Conservation (phyloP, 129 eudicot species). For the Mikania micrantha region DNA sequence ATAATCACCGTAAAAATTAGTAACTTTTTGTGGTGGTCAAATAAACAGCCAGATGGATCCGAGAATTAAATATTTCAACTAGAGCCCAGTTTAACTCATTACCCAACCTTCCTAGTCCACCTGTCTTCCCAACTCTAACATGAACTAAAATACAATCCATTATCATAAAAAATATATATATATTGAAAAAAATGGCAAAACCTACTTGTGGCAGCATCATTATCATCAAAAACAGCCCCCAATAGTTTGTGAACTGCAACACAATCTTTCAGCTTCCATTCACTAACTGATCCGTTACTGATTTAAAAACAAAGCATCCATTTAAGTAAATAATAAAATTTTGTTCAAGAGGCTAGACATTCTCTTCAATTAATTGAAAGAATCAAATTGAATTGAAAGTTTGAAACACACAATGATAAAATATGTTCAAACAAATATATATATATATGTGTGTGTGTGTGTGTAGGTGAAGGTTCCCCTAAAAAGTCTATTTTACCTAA, state of each 20-base stretch:
- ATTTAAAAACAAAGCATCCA: constrained; percentile 4
- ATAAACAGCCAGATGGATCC: background rate
- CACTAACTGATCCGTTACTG: constrained; percentile 58
- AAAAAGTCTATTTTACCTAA: too few relatives aligned
- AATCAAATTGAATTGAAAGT: constrained; percentile 1
- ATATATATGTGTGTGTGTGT: too few relatives aligned
- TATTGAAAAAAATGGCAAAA: background rate
- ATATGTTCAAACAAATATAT: background rate
- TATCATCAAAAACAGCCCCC: constrained; percentile 36
- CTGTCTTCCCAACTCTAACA: background rate
- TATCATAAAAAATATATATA: background rate
- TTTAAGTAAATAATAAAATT: background rate
- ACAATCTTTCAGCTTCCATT: constrained; percentile 72
- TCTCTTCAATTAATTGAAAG: background rate
- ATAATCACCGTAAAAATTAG: background rate
- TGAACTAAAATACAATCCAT: background rate
- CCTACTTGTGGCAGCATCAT: constrained; percentile 73
- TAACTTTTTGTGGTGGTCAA: background rate
- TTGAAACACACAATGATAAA: background rate
- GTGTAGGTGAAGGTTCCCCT: too few relatives aligned
- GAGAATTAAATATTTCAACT: background rate
- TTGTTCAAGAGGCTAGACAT: background rate
- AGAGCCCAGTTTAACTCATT: background rate
- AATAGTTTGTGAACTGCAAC: constrained; percentile 69
- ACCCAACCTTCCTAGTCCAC: background rate